Evolutionary conservation across 192 early-diverging fungal species (phyloP), one percentile per base, ranked within the genome.

Genomic region (Martensiomyces pterosporus): DNA sequence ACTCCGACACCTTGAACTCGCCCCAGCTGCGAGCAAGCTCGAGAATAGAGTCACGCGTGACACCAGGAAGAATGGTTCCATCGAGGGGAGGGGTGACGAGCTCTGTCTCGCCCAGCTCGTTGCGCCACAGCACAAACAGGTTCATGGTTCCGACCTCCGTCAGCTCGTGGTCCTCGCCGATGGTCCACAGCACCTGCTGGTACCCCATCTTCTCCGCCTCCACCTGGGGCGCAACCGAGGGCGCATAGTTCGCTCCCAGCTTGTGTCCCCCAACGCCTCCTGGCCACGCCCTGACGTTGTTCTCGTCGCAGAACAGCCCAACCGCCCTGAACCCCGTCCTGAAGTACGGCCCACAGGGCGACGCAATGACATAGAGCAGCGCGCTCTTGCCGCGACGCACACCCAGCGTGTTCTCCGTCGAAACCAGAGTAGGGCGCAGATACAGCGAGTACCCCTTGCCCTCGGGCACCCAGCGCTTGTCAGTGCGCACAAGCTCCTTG

Each of bases 61-160:
- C 91, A 41, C 94, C 94, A 6, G 92, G 91, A 46, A 97, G 81
- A 54, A 97, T 95, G 37, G 91, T 87, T 15, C 94, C 94, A 64
- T 97, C 91, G 47, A 97, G 80, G 17, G 85, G 84, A 19, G 94
- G 94, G 9, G 94, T 97, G 8, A 90, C 68, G 35, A 97, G 80
- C 78, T 97, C 92, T 12, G 29, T 70, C 59, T 93, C 82, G 40
- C 89, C 90, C 33, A 81, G 36, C 40, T 86, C 84, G 71, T 90
- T 92, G 57, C 80, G 86, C 88, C 87, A 90, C 70, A 76, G 79
- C 27, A 88, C 80, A 77, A 97, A 97, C 63, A 89, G 83, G 80
- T 97, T 97, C 91, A 95, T 95, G 25, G 94, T 93, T 23, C 94
- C 94, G 27, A 97, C 93, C 74, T 97, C 94, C 40, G 91, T 97